A percentile compares a stretch with the other conserved stretches of the same genome.
Evolutionary conservation across 345 rosid species (phyloP).

Genomic region (Microcos paniculata): DNA sequence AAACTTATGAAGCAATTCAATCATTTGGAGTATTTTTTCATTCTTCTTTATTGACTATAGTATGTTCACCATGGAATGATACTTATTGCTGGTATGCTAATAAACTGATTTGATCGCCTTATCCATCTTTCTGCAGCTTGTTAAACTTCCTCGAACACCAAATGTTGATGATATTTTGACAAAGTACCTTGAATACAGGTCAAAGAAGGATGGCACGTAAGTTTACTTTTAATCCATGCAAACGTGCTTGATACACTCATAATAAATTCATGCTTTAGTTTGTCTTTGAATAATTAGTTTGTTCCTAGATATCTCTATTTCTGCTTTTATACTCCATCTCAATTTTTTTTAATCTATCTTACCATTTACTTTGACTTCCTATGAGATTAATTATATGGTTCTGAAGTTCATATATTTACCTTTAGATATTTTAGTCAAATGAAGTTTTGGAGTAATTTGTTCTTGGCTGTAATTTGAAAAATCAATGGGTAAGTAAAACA

Average conservation of each 20-base stretch:
- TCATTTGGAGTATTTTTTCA: not conserved
- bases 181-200: slow-evolving; percentile 76
- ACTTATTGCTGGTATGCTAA: slow-evolving; percentile 4
- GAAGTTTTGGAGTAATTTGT: not conserved
- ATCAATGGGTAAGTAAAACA: not conserved
- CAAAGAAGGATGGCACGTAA: slow-evolving; percentile 89
- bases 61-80: slow-evolving; percentile 5
- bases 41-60: not conserved
- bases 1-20: not conserved
- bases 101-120: slow-evolving; percentile 12
- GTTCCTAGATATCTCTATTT: not conserved
- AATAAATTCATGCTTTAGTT: not conserved
- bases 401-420: not conserved
- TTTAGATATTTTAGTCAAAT: not conserved
- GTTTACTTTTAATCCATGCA: slow-evolving; percentile 26
- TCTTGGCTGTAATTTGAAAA: not conserved
- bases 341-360: not conserved
- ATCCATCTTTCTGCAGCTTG: slow-evolving; percentile 54
- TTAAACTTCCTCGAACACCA: slow-evolving; percentile 92
- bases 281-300: slow-evolving; percentile 4
- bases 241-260: slow-evolving; percentile 2
- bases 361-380: not conserved
- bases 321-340: not conserved
- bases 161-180: slow-evolving; percentile 83
- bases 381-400: not conserved